Evolutionary conservation across 768 basidiomycete species (phyloP), one percentile per base, ranked within the genome.

Genomic region (Amanita fuliginea): DNA sequence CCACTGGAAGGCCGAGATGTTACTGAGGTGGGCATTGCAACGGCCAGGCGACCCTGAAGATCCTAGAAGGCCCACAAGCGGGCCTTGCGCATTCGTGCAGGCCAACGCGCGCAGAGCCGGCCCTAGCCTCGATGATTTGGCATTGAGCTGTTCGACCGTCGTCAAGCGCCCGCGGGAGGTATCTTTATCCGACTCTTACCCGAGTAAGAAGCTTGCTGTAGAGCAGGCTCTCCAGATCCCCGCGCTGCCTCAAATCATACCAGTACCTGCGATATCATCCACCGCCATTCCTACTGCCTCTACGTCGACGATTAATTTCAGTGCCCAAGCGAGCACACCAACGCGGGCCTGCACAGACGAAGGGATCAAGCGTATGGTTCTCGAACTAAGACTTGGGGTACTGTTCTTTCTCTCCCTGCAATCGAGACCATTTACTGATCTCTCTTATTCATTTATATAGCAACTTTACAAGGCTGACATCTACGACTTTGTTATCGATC

Each of bases 1-100:
- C 26, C 47, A 48, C 21, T 48, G 47, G 47, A 48, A 48, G 47
- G 37, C 47, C 6, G 47, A 48, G 39, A 32, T 32, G 36, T 39
- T 48, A 13, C 19, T 48, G 5, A 16, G 37, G 10, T 48, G 37
- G 47, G 47, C 47, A 9, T 48, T 41, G 47, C 24, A 41, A 28
- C 35, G 32, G 21, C 47, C 11, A 33, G 35, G 39, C 14, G 47
- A 48, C 28, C 39, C 39, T 26, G 37, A 40, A 21, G 39, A 48
- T 48, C 47, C 47, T 2, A 48, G 28, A 11, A 30, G n/a, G 16
- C 24, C 26, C 9, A 9, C 37, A n/a, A 41, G 24, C 36, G 36
- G 8, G 24, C 46, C 46, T 24, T 19, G 14, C 7, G 35, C 1
- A 14, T 16, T 21, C 21, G 16, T 47, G 35, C 21, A 47, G 11